Evolutionary conservation across 805 yeast species (phyloP), one percentile per base, ranked within the genome.

Genomic region (Kregervanrija pseudodelftensis): DNA sequence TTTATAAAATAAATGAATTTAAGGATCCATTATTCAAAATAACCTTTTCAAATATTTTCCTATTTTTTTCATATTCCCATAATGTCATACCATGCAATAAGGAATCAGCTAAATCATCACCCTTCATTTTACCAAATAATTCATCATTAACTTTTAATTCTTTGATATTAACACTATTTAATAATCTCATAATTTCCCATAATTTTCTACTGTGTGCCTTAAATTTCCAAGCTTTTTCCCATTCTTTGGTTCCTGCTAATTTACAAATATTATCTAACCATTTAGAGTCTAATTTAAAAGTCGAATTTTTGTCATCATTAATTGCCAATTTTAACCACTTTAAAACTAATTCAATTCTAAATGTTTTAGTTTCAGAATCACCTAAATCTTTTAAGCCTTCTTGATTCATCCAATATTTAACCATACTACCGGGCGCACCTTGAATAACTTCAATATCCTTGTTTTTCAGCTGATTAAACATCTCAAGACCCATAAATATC

Each of bases 51-150:
- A 49, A 36, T 33, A 58, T 31, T 28, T 37, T 15, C 28, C 50
- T 37, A 22, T 43, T 46, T 5, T 51, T 36, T 33, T 67, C 63
- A 75, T 81, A 79, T 11, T 63, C 54, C 11, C 66, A 42, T 69
- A 76, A 74, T 1, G 76, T 68, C 2, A 80, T 47, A 1, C 77
- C 84, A 57, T 82, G 86, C 12, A 82, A 61, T n/a, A 82, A 62
- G 1, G 82, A 69, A 57, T 82, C 90, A 8, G 80, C 74, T 44
- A 82, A 62, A 57, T 82, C 90, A 56, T 82, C 90, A 37, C 75
- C 74, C 56, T 82, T 82, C 30, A 46, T 50, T 3, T 33, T 42
- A 8, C 54, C 51, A 42, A 54, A 56, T 8, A 42, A 33, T 16
- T 48, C 51, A 22, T 41, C 46, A 8, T 44, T 32, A 4, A 48